Base-by-base conservation (phyloP, 164 flowering plant species). In the Vitis rupestris region DNA sequence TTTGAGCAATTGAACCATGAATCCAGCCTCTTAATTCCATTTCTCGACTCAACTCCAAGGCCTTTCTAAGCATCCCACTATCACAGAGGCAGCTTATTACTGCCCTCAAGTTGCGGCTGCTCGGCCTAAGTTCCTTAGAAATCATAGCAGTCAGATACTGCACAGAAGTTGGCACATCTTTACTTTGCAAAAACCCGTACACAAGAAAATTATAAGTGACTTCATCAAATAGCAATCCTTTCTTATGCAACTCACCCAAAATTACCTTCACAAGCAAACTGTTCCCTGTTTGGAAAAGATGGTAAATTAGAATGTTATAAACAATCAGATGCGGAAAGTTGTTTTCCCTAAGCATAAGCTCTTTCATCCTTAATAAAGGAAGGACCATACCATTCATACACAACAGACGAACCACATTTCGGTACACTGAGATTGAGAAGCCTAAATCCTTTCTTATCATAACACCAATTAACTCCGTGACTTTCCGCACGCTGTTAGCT, bases 201-300 rank as follows among this genome's bases (percentile, higher is more conserved):
- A 91, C 76, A 47, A 94, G 82, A 81, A 86, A 87, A 74, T 94
- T 84, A 71, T 86, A 90, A 13, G 94, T 83, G 17, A 79, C 79
- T 65, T 82, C 83, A 79, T 91, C 86, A 29, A 72, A 78, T 50
- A 65, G 58, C 63, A 89, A 59, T 58, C 81, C 79, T 65, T 75
- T 79, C 60, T 72, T 69, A 15, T 69, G 75, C 78, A 93, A 62
- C 64, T 88, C 88, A 64, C 69, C 71, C 37, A 94, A 54, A 61
- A 88, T 57, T 59, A 37, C 37, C 63, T 68, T 52, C 59, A 80
- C 87, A 61, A 68, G 30, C n/a, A 56, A 69, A 62, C 13, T 52
- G 2, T 81, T 75, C 7, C 82, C 73, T 1, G 74, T 71, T 37
- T 64, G 69, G 66, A 87, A 79, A 67, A 90, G 82, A 69, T 79